Conservation (phyloP, 2,329 filamentous ascomycete species). For the Davidsoniella virescens region DNA sequence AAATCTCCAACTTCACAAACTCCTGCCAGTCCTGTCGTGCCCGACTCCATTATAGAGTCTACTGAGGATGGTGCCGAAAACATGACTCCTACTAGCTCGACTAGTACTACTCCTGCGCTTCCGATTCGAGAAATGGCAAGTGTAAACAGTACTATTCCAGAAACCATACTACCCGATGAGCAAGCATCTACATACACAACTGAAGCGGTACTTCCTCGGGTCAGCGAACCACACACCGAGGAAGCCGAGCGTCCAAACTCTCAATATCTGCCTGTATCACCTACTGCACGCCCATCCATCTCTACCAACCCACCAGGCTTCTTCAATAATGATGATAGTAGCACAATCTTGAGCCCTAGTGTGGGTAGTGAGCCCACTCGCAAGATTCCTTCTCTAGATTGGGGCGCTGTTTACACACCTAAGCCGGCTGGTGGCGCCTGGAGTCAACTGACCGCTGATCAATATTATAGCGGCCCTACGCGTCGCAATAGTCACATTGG, state of each 20-base stretch:
- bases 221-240: too few species aligned
- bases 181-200: too few species aligned
- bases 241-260: background rate
- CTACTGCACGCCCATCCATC: background rate
- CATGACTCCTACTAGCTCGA: too few species aligned
- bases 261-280: background rate
- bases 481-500: conserved; percentile 5
- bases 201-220: too few species aligned
- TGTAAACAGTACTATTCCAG: too few species aligned
- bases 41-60: too few species aligned
- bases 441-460: conserved; percentile 10
- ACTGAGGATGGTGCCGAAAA: too few species aligned
- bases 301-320: background rate
- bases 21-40: too few species aligned
- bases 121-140: too few species aligned
- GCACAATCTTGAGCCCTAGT: background rate
- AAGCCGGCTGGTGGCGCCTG: conserved; percentile 12
- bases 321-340: background rate
- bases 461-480: conserved; percentile 11
- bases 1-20: background rate
- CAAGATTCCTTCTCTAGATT: conserved; percentile 8
- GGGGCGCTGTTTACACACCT: conserved; percentile 11
- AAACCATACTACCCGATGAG: too few species aligned
- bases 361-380: background rate
- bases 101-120: too few species aligned